Conservation (phyloP, 176 grass and related monocot genomes). For the Typha latifolia region DNA sequence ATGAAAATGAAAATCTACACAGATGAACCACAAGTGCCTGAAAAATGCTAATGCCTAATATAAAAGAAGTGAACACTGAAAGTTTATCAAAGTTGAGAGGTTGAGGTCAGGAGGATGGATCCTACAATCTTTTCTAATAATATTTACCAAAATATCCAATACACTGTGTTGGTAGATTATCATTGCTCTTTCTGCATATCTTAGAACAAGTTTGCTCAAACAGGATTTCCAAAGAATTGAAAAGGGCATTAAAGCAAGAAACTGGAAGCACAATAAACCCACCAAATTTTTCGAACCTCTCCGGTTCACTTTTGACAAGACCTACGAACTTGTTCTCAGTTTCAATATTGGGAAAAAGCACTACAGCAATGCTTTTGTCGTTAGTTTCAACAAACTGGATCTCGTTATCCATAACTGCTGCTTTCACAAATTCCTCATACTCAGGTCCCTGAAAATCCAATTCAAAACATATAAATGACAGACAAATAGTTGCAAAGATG, state of each 20-base stretch:
- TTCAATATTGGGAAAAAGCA: slow-evolving; percentile 52
- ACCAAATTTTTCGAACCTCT: slow-evolving; percentile 85
- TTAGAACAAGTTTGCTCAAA: neutral
- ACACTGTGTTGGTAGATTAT: neutral
- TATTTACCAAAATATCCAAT: neutral
- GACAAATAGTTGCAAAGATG: too few relatives aligned
- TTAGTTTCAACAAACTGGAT: slow-evolving; percentile 85
- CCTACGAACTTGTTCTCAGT: slow-evolving; percentile 62
- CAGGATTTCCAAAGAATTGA: neutral
- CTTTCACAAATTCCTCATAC: slow-evolving; percentile 68
- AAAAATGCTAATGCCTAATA: neutral
- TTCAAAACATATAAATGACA: too few relatives aligned
- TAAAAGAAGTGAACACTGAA: neutral
- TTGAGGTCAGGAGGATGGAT: neutral
- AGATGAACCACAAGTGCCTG: too few relatives aligned
- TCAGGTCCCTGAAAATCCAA: slow-evolving; percentile 42
- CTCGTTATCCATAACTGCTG: slow-evolving; percentile 50
- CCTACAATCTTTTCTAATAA: neutral
- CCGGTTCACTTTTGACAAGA: slow-evolving; percentile 72
- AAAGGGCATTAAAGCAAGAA: neutral
- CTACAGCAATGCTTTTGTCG: slow-evolving; percentile 49
- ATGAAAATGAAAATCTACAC: too few relatives aligned
- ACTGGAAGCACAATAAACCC: slow-evolving; percentile 11
- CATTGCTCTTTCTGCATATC: neutral
- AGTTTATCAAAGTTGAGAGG: neutral